Base-by-base conservation (phyloP, 352 stramenopile genomes). In the Pilasporangium apinafurcum region DNA sequence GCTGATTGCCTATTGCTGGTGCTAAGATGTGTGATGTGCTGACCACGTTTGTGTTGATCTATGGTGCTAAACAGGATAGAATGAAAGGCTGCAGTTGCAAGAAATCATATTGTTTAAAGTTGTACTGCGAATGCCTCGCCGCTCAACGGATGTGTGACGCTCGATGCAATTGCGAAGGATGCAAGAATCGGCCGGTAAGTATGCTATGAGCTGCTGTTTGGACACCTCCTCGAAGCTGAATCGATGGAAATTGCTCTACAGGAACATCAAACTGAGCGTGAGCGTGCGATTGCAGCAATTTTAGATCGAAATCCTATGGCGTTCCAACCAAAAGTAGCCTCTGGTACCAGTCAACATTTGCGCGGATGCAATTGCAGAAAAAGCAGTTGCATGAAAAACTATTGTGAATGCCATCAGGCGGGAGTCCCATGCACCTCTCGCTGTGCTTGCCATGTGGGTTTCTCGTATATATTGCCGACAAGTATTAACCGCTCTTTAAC, bases 101-200 rank as follows among this genome's bases (percentile, higher is more conserved):
- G 65, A 98, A 98, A 44, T 98, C 90, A 8, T 95, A 96, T 46
- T 99, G 95, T 54, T 79, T 99, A 7, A 99, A 99, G 55, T 64
- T 98, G 18, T 93, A 93, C 44, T 93, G 81, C 44, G 81, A 93
- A 48, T 93, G 81, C 41, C 73, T 93, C 16, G 74, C 79, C 0
- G 63, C 78, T 2, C 71, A 90, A 31, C 63, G 63, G 10, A 60
- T 83, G 35, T 93, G 81, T 37, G 75, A 83, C 49, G 56, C 66
- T 49, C 70, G 71, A 9, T 93, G 81, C 52, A 76, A 87, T 54
- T 93, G 81, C 33, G 65, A 86, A 56, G 69, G 75, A n/a, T 93
- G 81, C 59, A 89, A 89, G 53, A 93, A 93, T 35, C 43, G 53
- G 37, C 38, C 47, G 7, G 67, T 75, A 30, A 22, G 47, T 34